Evolutionary conservation across 345 rosid genomes (phyloP).

Genomic region (Eucalyptus regnans): DNA sequence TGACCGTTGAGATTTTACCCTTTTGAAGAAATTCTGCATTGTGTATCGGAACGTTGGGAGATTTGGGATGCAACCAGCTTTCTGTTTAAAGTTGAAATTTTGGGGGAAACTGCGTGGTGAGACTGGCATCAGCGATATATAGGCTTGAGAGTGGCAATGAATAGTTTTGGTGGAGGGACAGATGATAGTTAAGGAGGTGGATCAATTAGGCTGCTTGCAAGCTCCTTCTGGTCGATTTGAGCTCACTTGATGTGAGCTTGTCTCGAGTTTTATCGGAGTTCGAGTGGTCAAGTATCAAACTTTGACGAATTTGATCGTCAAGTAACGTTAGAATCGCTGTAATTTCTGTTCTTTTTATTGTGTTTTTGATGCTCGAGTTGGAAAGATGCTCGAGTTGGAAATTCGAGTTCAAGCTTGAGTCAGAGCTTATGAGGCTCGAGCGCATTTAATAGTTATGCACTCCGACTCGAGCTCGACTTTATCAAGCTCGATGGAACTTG

Average conservation of each 20-base stretch:
- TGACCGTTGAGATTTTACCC: background rate
- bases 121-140: background rate
- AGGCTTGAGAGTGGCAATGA: background rate
- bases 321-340: background rate
- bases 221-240: background rate
- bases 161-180: background rate
- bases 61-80: background rate
- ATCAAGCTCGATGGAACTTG: background rate
- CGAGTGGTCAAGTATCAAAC: background rate
- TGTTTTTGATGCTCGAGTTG: background rate
- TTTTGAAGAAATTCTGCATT: background rate
- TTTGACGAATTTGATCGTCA: background rate
- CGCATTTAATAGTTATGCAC: background rate
- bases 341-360: background rate
- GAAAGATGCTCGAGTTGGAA: background rate
- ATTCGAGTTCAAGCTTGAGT: background rate
- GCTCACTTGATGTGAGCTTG: background rate
- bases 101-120: background rate
- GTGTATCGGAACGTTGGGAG: background rate
- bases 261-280: background rate
- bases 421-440: background rate
- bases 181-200: background rate
- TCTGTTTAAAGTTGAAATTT: background rate
- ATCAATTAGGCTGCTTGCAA: background rate
- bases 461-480: background rate